Conservation (phyloP, 2,329 filamentous ascomycete genomes). For the Botrytis pseudocinerea region DNA sequence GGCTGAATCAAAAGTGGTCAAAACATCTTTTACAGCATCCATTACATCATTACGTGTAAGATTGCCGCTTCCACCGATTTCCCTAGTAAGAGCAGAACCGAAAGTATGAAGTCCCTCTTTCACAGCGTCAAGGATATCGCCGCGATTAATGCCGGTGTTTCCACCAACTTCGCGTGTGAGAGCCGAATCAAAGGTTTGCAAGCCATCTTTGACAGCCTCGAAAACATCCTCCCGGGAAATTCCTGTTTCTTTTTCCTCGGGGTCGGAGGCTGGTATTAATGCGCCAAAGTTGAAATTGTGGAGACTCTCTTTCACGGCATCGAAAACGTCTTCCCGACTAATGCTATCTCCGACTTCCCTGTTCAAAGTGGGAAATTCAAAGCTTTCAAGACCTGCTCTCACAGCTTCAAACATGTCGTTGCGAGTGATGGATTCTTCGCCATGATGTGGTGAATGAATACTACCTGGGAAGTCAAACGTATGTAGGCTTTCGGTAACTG, state of each 20-base stretch:
- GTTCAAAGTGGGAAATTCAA: conserved; percentile 47
- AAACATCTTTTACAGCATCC: conserved; percentile 75
- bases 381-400: conserved; percentile 56
- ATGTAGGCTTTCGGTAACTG: conserved; percentile 84
- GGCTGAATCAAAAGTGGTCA: conserved; percentile 56
- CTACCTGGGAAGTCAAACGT: conserved; percentile 74
- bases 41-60: conserved; percentile 81
- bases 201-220: conserved; percentile 70
- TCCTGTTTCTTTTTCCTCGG: conserved; percentile 50
- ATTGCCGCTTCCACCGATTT: conserved; percentile 44
- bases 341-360: conserved; percentile 49
- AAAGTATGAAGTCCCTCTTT: conserved; percentile 66
- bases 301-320: conserved; percentile 71
- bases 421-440: conserved; percentile 55
- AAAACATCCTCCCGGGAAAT: conserved; percentile 81
- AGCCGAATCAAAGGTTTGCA: conserved; percentile 39
- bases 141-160: conserved; percentile 63
- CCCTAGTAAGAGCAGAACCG: conserved; percentile 50
- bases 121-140: conserved; percentile 84
- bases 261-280: conserved; percentile 41
- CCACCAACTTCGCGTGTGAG: conserved; percentile 20
- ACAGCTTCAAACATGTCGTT: conserved; percentile 66
- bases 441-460: conserved; percentile 55
- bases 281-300: conserved; percentile 50
- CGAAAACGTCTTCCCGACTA: conserved; percentile 79